These are phyloP conservation scores for Penicillium pulvis DNA, from an alignment of 495 filamentous ascomycete genomes.

Conservation along the genomic window DNA sequence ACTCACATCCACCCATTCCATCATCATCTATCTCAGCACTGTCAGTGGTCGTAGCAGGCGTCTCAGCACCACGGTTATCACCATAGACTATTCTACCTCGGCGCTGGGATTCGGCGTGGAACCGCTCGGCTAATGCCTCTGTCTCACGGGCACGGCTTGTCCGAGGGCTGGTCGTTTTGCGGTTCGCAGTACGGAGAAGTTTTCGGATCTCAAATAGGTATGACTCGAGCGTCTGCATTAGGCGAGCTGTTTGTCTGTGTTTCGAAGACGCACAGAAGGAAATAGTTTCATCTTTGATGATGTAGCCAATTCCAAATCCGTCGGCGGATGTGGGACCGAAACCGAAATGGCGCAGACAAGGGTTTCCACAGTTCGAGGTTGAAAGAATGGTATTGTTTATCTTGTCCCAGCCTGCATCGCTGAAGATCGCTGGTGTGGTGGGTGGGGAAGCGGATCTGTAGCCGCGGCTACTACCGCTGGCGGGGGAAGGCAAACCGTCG, in stretches of 20 bases:
- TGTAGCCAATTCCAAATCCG: conserved; percentile 97
- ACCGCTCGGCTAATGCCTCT: conserved; percentile 53
- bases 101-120: conserved; percentile 42
- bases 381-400: conserved; percentile 93
- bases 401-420: conserved; percentile 88
- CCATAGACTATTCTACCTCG: conserved; percentile 50
- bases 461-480: conserved; percentile 33
- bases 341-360: conserved; percentile 92
- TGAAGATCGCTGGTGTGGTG: conserved; percentile 82
- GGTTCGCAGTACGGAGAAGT: conserved; percentile 68
- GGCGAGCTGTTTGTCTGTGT: conserved; percentile 87
- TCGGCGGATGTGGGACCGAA: conserved; percentile 95
- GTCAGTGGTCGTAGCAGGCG: conserved; percentile 61
- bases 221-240: conserved; percentile 83
- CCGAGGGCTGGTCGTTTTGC: conserved; percentile 53
- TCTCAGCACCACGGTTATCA: conserved; percentile 47
- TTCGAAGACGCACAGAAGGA: conserved; percentile 91
- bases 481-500: conserved; percentile 38
- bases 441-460: conserved; percentile 39
- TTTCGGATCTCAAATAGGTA: conserved; percentile 91
- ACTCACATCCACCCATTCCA: conserved; percentile 90
- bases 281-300: conserved; percentile 95
- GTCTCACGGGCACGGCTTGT: conserved; percentile 68
- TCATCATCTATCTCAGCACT: conserved; percentile 79
- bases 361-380: conserved; percentile 99